Base-by-base conservation (phyloP, 306 rosid species). In the Gastrolobium villosum region DNA sequence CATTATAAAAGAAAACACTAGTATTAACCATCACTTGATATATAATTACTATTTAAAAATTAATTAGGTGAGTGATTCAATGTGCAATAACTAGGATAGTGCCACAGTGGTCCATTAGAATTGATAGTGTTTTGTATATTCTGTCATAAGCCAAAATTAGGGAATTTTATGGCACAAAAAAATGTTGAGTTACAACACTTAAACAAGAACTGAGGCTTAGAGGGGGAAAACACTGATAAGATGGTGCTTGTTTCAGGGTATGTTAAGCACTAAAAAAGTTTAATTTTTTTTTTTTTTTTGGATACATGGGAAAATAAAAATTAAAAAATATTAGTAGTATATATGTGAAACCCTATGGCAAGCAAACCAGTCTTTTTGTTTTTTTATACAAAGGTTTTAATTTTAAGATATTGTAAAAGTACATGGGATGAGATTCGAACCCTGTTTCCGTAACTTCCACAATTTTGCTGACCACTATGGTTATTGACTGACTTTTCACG, bases 11-110 rank as follows among this genome's bases (percentile, higher is more conserved):
- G 0, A 6, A 37, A n/a, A 37, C 62, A 62, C 36, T 49, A 61
- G 49, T 55, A 10, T 20, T 45, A 11, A 20, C 37, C 73, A 10
- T 35, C 75, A 55, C 52, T 43, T 43, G 74, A 26, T 35, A 30
- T 40, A 26, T 30, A 65, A 43, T 5, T 48, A 31, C 7, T 61
- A 30, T 10, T 10, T 56, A 36, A 72, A 72, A 7, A 43, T 53
- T 64, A 50, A 30, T 44, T 62, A 10, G 6, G 49, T 41, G 56
- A 59, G 70, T 15, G 54, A 61, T 61, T 61, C 61, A 75, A 45
- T 75, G 11, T 3, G 14, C 50, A 20, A 60, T 45, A 36, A 44
- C 64, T 9, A 6, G 50, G 4, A 70, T 14, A 49, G 10, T 28
- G 8, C 28, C 5, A 70, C 8, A 49, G 10, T 28, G 8, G 39